Conservation (phyloP, 2,329 filamentous ascomycete species). For the Pseudocercospora fuligena region DNA sequence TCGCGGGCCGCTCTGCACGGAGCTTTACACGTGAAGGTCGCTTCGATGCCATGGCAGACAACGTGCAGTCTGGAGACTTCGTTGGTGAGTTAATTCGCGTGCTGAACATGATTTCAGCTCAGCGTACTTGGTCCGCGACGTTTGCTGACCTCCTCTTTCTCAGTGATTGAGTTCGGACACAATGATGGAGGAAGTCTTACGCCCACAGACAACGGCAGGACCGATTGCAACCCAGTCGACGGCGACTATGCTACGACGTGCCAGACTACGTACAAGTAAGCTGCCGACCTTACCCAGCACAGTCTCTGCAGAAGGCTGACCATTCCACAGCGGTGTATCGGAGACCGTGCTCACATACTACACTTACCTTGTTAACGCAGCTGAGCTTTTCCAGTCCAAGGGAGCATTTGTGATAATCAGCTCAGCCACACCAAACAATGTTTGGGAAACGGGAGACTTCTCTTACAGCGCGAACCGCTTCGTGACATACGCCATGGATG, state of each 20-base stretch:
- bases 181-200: conserved; percentile 68
- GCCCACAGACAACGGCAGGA: conserved; percentile 64
- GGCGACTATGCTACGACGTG: conserved; percentile 59
- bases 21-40: conserved; percentile 70
- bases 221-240: conserved; percentile 59
- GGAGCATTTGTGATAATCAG: conserved; percentile 66
- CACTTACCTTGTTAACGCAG: conserved; percentile 63
- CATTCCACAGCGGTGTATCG: conserved; percentile 20
- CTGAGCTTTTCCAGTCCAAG: conserved; percentile 58
- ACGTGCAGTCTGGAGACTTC: conserved; percentile 63
- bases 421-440: conserved; percentile 66
- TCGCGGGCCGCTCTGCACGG: conserved; percentile 68
- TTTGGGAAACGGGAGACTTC: conserved; percentile 63
- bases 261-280: conserved; percentile 26
- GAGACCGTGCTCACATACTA: conserved; percentile 67
- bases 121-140: not conserved
- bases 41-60: conserved; percentile 61
- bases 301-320: not conserved
- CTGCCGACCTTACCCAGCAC: not conserved
- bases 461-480: conserved; percentile 57
- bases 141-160: not conserved
- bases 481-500: conserved; percentile 59
- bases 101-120: not conserved
- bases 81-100: conserved; percentile 43
- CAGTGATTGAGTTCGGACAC: conserved; percentile 72